Conservation (phyloP, 1,139 yeast species). For the Geotrichum reessii region DNA sequence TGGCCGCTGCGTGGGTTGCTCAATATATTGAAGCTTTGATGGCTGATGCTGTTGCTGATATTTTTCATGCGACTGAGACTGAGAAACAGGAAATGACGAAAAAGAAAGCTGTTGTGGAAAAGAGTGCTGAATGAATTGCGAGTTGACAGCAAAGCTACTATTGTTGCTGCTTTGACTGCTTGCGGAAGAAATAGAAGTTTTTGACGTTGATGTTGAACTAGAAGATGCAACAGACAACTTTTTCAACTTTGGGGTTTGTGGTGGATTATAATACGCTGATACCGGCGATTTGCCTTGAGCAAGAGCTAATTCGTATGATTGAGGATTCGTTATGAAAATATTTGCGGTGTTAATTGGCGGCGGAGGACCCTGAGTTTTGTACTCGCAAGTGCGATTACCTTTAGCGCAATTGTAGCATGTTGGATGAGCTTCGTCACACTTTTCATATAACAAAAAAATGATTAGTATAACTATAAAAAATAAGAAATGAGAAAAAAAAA, state of each 20-base stretch:
- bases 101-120: not conserved
- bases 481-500: too few relatives aligned
- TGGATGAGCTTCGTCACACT: conserved; percentile 17
- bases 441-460: too few relatives aligned
- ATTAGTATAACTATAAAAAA: too few relatives aligned
- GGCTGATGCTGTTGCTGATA: not conserved
- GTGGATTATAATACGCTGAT: conserved; percentile 3
- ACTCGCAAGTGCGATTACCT: conserved; percentile 13
- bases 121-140: conserved; percentile 5
- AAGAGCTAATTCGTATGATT: conserved; percentile 14
- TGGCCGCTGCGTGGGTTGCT: not conserved
- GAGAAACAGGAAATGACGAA: not conserved
- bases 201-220: not conserved
- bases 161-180: not conserved
- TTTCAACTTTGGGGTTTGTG: not conserved
- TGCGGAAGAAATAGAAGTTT: not conserved
- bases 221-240: not conserved
- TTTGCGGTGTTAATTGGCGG: conserved; percentile 13
- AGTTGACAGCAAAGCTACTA: not conserved
- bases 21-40: not conserved
- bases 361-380: conserved; percentile 12
- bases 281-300: conserved; percentile 11
- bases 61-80: not conserved
- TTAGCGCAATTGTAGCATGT: conserved; percentile 14
- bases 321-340: conserved; percentile 14